phyloP scores from a whole-genome alignment of 2,329 filamentous ascomycete genomes.

The Fusarium floridanum region DNA sequence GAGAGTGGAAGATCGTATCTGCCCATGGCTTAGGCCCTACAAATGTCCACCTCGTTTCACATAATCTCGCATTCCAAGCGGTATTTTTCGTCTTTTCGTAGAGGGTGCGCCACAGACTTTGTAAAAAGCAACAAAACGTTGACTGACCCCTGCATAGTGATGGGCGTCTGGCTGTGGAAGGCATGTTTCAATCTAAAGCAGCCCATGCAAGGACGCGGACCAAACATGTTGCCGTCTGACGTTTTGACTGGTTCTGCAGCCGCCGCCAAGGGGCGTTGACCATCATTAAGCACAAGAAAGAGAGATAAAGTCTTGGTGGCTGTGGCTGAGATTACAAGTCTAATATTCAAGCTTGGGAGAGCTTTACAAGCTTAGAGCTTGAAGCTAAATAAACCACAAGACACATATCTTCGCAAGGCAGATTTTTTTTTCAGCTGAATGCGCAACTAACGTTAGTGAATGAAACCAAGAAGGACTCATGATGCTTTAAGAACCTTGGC shows the following conservation, averaged over 20 bases:
- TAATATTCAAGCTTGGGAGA: neutral
- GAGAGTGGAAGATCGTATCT: neutral
- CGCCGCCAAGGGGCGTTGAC: slow-evolving; percentile 2
- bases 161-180: neutral
- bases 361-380: neutral
- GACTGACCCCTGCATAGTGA: neutral
- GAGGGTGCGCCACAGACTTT: slow-evolving; percentile 1
- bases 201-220: neutral
- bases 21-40: neutral
- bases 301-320: neutral
- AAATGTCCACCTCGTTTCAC: slow-evolving; percentile 2
- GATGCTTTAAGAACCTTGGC: neutral
- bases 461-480: neutral
- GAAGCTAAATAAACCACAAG: neutral
- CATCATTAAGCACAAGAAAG: no score
- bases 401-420: neutral
- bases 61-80: neutral
- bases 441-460: no score
- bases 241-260: slow-evolving; percentile 12
- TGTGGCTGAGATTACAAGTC: neutral
- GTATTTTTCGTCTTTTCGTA: neutral
- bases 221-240: slow-evolving; percentile 4
- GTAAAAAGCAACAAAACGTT: neutral
- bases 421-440: neutral
- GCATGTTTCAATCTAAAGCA: neutral